These are phyloP conservation scores for Isatis lusitanica DNA, from an alignment of 441 rosid genomes.

Conservation along the genomic window DNA sequence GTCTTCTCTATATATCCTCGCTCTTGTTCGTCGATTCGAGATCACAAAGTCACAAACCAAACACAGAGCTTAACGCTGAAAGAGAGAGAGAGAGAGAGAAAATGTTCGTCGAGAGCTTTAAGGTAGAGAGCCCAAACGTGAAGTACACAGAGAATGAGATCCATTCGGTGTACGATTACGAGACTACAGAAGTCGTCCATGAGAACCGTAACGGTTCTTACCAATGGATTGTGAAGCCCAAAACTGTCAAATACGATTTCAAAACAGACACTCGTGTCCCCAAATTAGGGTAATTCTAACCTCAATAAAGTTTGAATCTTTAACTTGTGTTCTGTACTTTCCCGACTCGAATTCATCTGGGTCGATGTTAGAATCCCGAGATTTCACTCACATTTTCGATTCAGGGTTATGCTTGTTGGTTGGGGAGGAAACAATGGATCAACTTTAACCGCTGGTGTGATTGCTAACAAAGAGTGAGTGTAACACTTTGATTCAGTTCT, in stretches of 20 bases:
- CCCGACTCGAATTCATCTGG: conserved; percentile 47
- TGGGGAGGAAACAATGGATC: conserved; percentile 98
- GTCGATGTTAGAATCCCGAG: conserved; percentile 59
- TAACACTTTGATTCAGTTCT: not conserved
- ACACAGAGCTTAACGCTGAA: not conserved
- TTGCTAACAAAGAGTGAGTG: conserved; percentile 88
- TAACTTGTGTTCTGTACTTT: not conserved
- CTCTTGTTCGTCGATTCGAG: conserved; percentile 3
- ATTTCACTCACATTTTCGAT: not conserved
- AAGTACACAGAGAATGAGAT: conserved; percentile 78
- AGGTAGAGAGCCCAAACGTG: conserved; percentile 88
- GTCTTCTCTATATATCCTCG: conserved; percentile 22
- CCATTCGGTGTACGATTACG: conserved; percentile 75
- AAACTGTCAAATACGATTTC: conserved; percentile 83
- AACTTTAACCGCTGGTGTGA: conserved; percentile 83
- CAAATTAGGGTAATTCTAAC: conserved; percentile 64
- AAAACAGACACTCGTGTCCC: conserved; percentile 78
- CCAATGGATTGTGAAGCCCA: conserved; percentile 89
- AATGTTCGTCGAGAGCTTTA: conserved; percentile 85
- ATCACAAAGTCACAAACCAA: conserved; percentile 30
- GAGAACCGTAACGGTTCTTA: conserved; percentile 74
- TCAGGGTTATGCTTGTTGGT: conserved; percentile 93
- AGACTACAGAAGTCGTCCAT: conserved; percentile 89
- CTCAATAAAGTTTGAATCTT: not conserved
- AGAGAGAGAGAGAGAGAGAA: conserved; percentile 1